Evolutionary conservation across 805 yeast genomes (phyloP), one percentile per base, ranked within the genome.

Genomic region (Candida nonsorbophila): DNA sequence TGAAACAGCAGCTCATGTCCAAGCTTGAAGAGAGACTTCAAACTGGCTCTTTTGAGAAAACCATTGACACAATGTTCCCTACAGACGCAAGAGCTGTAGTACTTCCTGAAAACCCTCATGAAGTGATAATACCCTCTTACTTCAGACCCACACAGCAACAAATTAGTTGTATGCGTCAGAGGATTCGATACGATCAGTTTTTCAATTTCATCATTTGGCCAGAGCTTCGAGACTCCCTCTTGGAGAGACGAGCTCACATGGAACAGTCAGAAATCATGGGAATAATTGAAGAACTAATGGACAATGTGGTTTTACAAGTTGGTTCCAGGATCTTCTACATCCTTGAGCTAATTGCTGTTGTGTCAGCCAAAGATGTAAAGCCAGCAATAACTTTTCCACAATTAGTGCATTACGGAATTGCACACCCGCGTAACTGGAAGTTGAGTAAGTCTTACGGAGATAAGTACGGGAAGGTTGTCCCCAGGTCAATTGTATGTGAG

Each of bases 141-240:
- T 28, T 28, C 20, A 15, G 25, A 7, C 30, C 30, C 5, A 28
- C 30, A 5, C 11, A 22, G 12, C 26, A 22, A 22, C 30, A 28
- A 28, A 11, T 22, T 25, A 13, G 9, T 14, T 17, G 9, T n/a
- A 22, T 28, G 10, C 20, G 25, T 5, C 11, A 17, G 10, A 28
- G 22, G 4, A 28, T 22, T 7, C 12, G 16, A 13, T 28, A 28
- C 11, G 30, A 28, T 7, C 30, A 28, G 12, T 28, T 28, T 22
- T 16, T 28, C 17, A 28, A 28, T 10, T 28, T 28, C 16, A 23
- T 28, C 6, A 28, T 28, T 14, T 28, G 30, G 30, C 30, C 30
- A 4, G 30, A 28, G 11, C 26, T 28, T 15, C 30, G 30, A 14
- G 30, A 28, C 14, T 16, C 26, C 4, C 14, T 28, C 7, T 17